Evolutionary conservation across 2,329 filamentous ascomycete genomes (phyloP).

Genomic region (Cryphonectria carpinicola): DNA sequence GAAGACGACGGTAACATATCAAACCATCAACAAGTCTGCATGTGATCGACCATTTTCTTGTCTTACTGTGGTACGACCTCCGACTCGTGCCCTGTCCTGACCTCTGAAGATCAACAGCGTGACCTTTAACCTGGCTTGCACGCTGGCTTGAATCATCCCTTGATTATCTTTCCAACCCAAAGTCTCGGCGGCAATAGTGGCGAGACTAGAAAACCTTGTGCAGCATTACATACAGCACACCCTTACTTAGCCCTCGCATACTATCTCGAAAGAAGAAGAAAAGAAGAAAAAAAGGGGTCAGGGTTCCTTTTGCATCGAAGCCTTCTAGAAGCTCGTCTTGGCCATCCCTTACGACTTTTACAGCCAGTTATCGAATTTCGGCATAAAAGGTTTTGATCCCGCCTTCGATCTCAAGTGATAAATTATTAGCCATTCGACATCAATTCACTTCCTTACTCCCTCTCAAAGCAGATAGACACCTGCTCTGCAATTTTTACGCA

Average conservation of each 20-base stretch:
- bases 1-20: not conserved
- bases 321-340: slow-evolving; percentile 18
- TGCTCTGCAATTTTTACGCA: not conserved
- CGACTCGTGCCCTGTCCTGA: not conserved
- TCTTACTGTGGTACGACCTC: not conserved
- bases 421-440: not conserved
- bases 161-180: not conserved
- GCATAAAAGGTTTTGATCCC: slow-evolving; percentile 3
- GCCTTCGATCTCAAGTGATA: not conserved
- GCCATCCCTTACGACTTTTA: not conserved
- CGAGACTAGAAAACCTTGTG: slow-evolving; percentile 3
- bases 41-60: not conserved
- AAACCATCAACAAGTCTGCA: not conserved
- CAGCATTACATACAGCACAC: not conserved
- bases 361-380: slow-evolving; percentile 15
- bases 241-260: not conserved
- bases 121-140: not conserved
- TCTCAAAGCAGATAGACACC: not conserved
- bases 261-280: not conserved
- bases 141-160: not conserved
- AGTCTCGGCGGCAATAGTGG: not conserved
- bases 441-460: not conserved
- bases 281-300: not conserved
- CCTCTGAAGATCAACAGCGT: not conserved
- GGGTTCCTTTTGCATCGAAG: slow-evolving; percentile 17